phyloP scores from a whole-genome alignment of 306 rosid species.

The Abrus pulchellus region DNA sequence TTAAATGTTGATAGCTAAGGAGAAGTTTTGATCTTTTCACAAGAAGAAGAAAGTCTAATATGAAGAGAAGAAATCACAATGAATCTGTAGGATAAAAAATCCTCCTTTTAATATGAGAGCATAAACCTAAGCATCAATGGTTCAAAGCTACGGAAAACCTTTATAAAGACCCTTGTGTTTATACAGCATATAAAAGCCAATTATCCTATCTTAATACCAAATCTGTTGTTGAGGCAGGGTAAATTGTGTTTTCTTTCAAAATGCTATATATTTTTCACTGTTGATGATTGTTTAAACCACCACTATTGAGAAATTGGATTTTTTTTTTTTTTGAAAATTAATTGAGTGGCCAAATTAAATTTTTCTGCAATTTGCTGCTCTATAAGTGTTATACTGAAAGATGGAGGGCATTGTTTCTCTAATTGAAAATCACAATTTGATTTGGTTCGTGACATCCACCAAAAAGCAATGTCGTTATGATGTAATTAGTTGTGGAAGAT shows the following conservation, averaged over 20 bases:
- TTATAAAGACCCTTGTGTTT: neutral
- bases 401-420: neutral
- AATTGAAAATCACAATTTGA: constrained; percentile 13
- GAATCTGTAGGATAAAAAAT: constrained; percentile 24
- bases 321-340: constrained; percentile 2
- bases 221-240: constrained; percentile 10
- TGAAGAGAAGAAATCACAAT: constrained; percentile 16
- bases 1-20: constrained; percentile 10
- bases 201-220: constrained; percentile 1
- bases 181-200: constrained; percentile 5
- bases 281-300: constrained; percentile 12
- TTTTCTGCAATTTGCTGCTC: constrained; percentile 12
- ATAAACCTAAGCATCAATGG: constrained; percentile 5
- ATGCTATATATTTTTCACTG: neutral
- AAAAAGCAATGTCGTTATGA: neutral
- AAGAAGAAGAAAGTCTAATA: constrained; percentile 16
- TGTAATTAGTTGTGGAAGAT: constrained; percentile 14
- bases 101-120: constrained; percentile 10
- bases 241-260: constrained; percentile 18
- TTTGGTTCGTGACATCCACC: constrained; percentile 19
- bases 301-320: constrained; percentile 18
- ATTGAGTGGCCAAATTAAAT: neutral
- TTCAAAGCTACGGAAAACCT: constrained; percentile 16
- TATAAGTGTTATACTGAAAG: constrained; percentile 20
- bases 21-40: neutral